Conservation (phyloP, 75 land plant genomes). For the Larix kaempferi region DNA sequence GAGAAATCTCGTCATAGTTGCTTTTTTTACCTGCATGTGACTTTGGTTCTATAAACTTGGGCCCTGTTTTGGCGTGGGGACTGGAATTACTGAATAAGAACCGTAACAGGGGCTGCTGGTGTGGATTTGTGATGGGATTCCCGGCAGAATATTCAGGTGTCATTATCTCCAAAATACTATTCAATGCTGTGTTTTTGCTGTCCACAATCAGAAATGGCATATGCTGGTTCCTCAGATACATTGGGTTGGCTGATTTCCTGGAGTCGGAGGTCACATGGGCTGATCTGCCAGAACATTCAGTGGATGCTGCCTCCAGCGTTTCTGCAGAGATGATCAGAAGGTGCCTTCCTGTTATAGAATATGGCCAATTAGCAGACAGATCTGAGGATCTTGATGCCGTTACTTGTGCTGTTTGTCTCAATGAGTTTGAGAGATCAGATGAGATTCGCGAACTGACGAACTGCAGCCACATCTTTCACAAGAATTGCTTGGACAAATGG, state of each 20-base stretch:
- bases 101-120: background rate
- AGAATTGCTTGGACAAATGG: slow-evolving; percentile 68
- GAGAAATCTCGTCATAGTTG: background rate
- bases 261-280: slow-evolving; percentile 28
- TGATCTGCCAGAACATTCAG: slow-evolving; percentile 3
- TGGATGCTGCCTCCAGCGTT: slow-evolving; percentile 10
- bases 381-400: background rate
- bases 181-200: slow-evolving; percentile 32
- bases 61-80: background rate
- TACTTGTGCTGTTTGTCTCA: slow-evolving; percentile 59
- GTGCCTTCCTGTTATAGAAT: slow-evolving; percentile 46
- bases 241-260: slow-evolving; percentile 47
- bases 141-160: slow-evolving; percentile 58
- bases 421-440: slow-evolving; percentile 45
- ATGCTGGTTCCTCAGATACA: slow-evolving; percentile 16
- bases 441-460: slow-evolving; percentile 53
- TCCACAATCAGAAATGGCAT: slow-evolving; percentile 18
- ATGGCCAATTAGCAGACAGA: slow-evolving; percentile 12
- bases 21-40: background rate
- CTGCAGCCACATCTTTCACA: slow-evolving; percentile 73
- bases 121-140: slow-evolving; percentile 36
- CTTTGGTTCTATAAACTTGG: background rate
- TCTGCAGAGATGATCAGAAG: slow-evolving; percentile 41
- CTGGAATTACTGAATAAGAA: background rate
- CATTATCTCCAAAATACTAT: slow-evolving; percentile 38